Base-by-base conservation (phyloP, 176 grass and related monocot genomes). In the Miscanthus lutarioriparius region DNA sequence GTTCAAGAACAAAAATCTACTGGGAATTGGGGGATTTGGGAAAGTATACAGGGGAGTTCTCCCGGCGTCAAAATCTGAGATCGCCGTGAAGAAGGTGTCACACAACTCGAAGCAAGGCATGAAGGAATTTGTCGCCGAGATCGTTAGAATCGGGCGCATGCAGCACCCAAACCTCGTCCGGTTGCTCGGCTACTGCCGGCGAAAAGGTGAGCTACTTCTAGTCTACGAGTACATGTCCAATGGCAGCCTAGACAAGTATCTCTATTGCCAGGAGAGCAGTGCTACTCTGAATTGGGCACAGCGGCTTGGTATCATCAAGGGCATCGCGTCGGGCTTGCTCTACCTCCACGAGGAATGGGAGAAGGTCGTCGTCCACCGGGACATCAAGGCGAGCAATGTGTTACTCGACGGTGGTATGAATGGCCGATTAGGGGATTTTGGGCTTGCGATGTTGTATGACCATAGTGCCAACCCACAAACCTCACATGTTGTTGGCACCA, bases 341-440 rank as follows among this genome's bases (percentile, higher is more conserved):
- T 88, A 88, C 47, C 80, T 88, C 37, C 86, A 88, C 10, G 86
- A 88, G 17, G 86, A 88, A 10, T 88, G 86, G 80, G 86, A 88
- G 75, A 81, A 88, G 53, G 43, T 88, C 2, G 80, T 88, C n/a
- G 58, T 88, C 7, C 86, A 88, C 75, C 54, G 86, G n/a, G 87
- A 88, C 58, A 80, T 88, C 56, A 88, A 88, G 56, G 67, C 87
- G 10, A 88, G 87, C 87, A 88, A 88, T 36, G 86, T 88, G 26
- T 4, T 88, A 5, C 74, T 88, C 1, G 86, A 88, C 28, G 4
- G 44, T 4, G 67, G 51, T 1, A 49, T 88, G 64, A 88, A 84
- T 38, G 86, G 75, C 7, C 76, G 53, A 2, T 16, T 91, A 23
- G 84, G 89, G 0, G 89, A 91, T 33, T 91, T 91, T 38, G 89